Percentiles rank a stretch among this genome's conserved stretches.
Conservation (phyloP, 345 rosid genomes). For the Rhodamnia rubescens region DNA sequence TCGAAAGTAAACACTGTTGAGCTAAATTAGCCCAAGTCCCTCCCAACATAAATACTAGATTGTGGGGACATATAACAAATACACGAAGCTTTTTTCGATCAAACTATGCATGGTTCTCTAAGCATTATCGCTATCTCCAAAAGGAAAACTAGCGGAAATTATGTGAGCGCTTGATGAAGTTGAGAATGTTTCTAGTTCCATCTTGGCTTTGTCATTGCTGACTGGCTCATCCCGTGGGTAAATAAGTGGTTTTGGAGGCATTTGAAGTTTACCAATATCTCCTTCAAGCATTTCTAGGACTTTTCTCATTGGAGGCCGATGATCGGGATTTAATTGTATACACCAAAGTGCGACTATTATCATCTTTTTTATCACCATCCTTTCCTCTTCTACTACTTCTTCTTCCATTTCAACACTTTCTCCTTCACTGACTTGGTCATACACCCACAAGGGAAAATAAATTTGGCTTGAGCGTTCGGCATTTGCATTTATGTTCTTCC, state of each 20-base stretch:
- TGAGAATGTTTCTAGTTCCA: not conserved
- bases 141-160: not conserved
- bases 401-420: no score
- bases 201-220: not conserved
- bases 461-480: no score
- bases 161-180: not conserved
- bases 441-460: no score
- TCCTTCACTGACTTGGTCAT: no score
- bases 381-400: no score
- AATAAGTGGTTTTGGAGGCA: not conserved
- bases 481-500: no score
- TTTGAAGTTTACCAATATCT: not conserved
- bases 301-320: not conserved
- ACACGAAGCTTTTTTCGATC: not conserved
- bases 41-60: not conserved
- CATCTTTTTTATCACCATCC: no score
- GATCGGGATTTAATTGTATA: not conserved
- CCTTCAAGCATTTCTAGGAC: not conserved
- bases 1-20: not conserved
- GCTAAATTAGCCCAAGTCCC: not conserved
- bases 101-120: not conserved
- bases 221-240: not conserved
- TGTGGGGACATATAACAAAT: not conserved
- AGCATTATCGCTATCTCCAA: not conserved
- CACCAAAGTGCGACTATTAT: not conserved